phyloP scores from a whole-genome alignment of 1,284 basidiomycete genomes.

The Cystobasidiaceae sp. region DNA sequence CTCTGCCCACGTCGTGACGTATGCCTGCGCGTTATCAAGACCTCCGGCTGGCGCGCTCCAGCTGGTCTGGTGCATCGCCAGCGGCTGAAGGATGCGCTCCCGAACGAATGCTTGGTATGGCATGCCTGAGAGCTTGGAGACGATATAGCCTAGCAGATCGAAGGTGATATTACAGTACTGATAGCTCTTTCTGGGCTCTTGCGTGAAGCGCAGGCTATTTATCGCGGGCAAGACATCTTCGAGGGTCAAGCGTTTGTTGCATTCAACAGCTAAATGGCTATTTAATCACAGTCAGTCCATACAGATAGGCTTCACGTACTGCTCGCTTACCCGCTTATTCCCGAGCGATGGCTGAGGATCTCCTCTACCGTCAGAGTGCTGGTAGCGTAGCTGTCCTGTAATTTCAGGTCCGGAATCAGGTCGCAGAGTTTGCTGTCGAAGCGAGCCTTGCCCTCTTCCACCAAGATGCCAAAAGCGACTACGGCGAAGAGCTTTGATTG shows the following conservation, averaged over 20 bases:
- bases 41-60: background rate
- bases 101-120: background rate
- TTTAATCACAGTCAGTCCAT: background rate
- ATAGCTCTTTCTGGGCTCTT: background rate
- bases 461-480: constrained; percentile 1
- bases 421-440: background rate
- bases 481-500: constrained; percentile 11
- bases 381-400: background rate
- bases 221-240: background rate
- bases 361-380: background rate
- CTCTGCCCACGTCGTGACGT: background rate
- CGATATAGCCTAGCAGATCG: background rate
- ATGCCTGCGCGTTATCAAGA: background rate
- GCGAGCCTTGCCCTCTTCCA: background rate
- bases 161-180: background rate
- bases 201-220: background rate
- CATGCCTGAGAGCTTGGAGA: background rate
- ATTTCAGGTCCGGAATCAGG: background rate
- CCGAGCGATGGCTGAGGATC: background rate
- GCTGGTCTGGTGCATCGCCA: background rate
- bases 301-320: background rate
- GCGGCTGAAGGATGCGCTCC: background rate
- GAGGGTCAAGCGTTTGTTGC: background rate
- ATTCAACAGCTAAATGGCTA: background rate
- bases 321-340: background rate